Conservation (phyloP, 2,329 filamentous ascomycete species). For the Colletotrichum sp. region DNA sequence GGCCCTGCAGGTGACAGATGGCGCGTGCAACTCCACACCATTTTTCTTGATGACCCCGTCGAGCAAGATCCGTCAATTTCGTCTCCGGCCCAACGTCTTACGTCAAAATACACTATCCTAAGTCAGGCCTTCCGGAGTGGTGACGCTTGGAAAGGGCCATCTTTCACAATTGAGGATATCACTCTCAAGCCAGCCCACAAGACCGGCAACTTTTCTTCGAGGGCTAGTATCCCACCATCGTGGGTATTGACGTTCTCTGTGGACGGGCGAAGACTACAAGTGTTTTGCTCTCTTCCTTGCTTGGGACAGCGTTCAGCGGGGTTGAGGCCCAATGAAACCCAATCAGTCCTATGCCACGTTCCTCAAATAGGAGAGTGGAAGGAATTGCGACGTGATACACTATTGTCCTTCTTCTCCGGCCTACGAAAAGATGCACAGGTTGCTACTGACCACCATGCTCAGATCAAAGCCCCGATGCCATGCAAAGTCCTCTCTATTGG, state of each 20-base stretch:
- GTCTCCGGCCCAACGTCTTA: neutral
- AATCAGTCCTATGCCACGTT: neutral
- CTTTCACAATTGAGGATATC: neutral
- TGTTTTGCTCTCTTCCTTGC: neutral
- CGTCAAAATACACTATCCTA: neutral
- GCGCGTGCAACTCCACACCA: neutral
- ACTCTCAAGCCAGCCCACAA: neutral
- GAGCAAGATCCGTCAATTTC: neutral
- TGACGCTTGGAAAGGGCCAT: neutral
- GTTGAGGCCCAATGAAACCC: neutral
- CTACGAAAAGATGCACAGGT: neutral
- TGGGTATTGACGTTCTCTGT: neutral
- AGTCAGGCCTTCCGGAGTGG: neutral
- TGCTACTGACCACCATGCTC: neutral
- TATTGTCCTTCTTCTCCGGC: neutral
- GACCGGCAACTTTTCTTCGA: neutral
- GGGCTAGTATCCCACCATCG: neutral
- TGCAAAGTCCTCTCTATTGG: neutral
- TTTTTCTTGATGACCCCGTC: neutral
- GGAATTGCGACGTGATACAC: neutral
- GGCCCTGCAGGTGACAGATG: neutral
- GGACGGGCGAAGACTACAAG: neutral
- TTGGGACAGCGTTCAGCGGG: neutral
- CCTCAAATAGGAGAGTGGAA: neutral
- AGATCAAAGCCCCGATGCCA: neutral